phyloP scores from a whole-genome alignment of 2,329 filamentous ascomycete genomes.

The Trichoderma breve region DNA sequence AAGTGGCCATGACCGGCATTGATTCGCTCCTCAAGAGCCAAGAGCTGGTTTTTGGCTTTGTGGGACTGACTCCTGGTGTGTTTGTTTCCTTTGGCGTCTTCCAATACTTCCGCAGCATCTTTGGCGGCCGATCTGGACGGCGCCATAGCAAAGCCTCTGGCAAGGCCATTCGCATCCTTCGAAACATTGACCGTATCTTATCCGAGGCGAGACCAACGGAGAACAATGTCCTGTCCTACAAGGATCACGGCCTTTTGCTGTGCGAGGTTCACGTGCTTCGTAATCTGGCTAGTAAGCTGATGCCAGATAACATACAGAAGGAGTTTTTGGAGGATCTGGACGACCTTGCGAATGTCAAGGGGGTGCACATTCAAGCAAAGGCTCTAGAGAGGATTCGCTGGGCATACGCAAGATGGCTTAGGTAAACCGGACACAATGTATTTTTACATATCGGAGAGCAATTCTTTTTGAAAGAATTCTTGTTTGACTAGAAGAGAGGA shows the following conservation, averaged over 20 bases:
- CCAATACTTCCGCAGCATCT: slow-evolving; percentile 66
- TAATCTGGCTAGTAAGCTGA: slow-evolving; percentile 55
- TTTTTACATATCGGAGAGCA: background rate
- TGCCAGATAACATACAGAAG: slow-evolving; percentile 72
- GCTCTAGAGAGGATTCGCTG: slow-evolving; percentile 83
- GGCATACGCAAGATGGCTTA: slow-evolving; percentile 80
- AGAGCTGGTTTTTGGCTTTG: slow-evolving; percentile 95
- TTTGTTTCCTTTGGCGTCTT: slow-evolving; percentile 74
- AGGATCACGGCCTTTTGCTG: slow-evolving; percentile 85
- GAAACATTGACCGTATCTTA: slow-evolving; percentile 83
- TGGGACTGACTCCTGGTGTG: slow-evolving; percentile 90
- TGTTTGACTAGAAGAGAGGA: background rate
- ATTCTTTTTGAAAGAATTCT: background rate
- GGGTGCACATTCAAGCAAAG: slow-evolving; percentile 72
- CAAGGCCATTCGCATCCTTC: slow-evolving; percentile 72
- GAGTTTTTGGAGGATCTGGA: slow-evolving; percentile 88
- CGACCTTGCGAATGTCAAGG: slow-evolving; percentile 80
- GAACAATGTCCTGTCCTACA: slow-evolving; percentile 78
- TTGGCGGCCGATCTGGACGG: slow-evolving; percentile 69
- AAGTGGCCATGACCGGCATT: slow-evolving; percentile 93
- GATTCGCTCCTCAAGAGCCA: slow-evolving; percentile 93
- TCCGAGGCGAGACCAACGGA: slow-evolving; percentile 66
- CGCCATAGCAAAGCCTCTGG: slow-evolving; percentile 63
- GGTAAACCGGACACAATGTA: slow-evolving; percentile 25
- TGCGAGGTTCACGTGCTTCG: slow-evolving; percentile 86